Evolutionary conservation across 331 rosid genomes (phyloP).

Genomic region (Quercus tomentella): DNA sequence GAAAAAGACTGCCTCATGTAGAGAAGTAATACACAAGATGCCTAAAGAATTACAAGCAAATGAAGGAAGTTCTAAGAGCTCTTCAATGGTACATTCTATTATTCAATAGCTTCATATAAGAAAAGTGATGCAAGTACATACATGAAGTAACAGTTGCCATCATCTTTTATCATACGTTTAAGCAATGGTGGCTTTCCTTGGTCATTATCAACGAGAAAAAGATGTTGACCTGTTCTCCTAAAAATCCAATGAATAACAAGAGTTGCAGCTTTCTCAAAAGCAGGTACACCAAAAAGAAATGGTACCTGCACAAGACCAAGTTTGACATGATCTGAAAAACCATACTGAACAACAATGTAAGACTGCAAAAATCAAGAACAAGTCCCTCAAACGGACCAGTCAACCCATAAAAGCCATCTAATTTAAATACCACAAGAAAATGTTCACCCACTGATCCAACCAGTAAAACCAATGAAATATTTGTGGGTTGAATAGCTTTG

Average conservation of each 20-base stretch:
- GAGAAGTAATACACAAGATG: too few relatives aligned
- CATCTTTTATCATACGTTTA: slow-evolving; percentile 81
- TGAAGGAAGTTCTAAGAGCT: background rate
- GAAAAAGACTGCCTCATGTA: too few relatives aligned
- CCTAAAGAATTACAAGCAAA: too few relatives aligned
- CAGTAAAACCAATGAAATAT: too few relatives aligned
- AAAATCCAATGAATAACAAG: slow-evolving; percentile 79
- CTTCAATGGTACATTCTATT: background rate
- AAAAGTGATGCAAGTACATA: slow-evolving; percentile 35
- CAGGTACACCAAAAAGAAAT: slow-evolving; percentile 90
- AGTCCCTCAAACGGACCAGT: too few relatives aligned
- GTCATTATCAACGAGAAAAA: slow-evolving; percentile 78
- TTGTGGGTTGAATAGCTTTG: too few relatives aligned
- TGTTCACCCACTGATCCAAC: too few relatives aligned
- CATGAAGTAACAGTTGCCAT: slow-evolving; percentile 65
- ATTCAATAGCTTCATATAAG: slow-evolving; percentile 2
- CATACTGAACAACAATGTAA: too few relatives aligned
- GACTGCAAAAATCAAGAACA: too few relatives aligned
- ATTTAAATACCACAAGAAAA: too few relatives aligned
- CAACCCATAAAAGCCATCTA: too few relatives aligned
- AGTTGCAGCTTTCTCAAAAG: slow-evolving; percentile 76
- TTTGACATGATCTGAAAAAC: too few relatives aligned
- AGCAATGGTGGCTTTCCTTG: slow-evolving; percentile 90
- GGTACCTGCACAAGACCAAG: slow-evolving; percentile 69
- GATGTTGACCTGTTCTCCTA: slow-evolving; percentile 96